phyloP scores from a whole-genome alignment of 2,329 filamentous ascomycete genomes.

The Clarireedia homoeocarpa region DNA sequence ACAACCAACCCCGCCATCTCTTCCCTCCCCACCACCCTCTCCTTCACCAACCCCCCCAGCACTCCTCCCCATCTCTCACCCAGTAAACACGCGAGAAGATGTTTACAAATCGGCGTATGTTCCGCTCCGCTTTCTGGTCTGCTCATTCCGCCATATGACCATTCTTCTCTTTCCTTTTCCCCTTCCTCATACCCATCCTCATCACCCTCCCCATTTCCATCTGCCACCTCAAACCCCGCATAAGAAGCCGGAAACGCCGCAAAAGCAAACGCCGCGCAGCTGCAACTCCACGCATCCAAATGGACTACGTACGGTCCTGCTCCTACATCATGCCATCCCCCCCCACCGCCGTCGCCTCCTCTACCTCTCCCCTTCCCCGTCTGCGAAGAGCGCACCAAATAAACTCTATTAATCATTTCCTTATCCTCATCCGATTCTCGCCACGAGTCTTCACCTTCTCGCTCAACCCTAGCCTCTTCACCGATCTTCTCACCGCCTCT shows the following conservation, averaged over 20 bases:
- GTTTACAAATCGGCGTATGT: constrained; percentile 65
- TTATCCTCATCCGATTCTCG: no score
- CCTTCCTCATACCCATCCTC: constrained; percentile 12
- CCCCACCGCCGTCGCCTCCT: fast-evolving
- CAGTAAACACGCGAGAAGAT: constrained; percentile 77
- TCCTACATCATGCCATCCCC: constrained; percentile 17
- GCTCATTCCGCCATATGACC: constrained; percentile 44
- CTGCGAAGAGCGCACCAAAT: constrained; percentile 23
- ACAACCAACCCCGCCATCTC: constrained; percentile 64
- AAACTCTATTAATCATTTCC: background rate
- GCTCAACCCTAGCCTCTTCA: background rate
- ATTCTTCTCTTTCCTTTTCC: constrained; percentile 11
- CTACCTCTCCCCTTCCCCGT: constrained; percentile 21
- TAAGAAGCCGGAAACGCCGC: constrained; percentile 47
- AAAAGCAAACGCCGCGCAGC: constrained; percentile 77
- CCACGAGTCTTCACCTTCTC: background rate
- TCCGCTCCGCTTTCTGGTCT: background rate
- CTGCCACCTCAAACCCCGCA: constrained; percentile 10
- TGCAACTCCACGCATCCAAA: constrained; percentile 76
- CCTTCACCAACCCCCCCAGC: constrained; percentile 49
- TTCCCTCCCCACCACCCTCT: constrained; percentile 46
- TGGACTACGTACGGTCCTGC: constrained; percentile 58
- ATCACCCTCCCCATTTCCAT: constrained; percentile 8
- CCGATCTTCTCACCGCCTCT: no score
- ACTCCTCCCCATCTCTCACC: constrained; percentile 54